A percentile compares a stretch with the other conserved stretches of the same genome.
Conservation (phyloP, 2,329 filamentous ascomycete species). For the Hyphodiscus sp. region DNA sequence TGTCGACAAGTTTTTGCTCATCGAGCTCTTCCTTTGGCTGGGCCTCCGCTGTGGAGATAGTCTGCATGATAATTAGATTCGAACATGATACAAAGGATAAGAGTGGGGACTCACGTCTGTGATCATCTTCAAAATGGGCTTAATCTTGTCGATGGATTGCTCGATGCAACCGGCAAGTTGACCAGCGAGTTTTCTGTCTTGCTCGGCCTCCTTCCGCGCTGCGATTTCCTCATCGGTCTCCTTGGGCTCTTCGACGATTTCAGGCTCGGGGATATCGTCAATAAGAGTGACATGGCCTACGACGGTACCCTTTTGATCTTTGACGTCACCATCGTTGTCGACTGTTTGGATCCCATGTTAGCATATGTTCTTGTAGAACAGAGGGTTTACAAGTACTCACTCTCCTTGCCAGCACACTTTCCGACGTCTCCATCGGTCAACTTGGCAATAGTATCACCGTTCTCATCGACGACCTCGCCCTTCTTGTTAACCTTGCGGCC, state of each 20-base stretch:
- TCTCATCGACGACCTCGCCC: conserved; percentile 51
- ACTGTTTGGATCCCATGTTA: conserved; percentile 26
- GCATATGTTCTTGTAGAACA: no score
- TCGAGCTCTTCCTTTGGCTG: conserved; percentile 82
- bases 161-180: conserved; percentile 69
- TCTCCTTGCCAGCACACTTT: conserved; percentile 60
- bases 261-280: conserved; percentile 44
- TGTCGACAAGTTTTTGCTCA: conserved; percentile 79
- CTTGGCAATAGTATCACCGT: conserved; percentile 57
- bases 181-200: conserved; percentile 69
- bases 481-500: conserved; percentile 52
- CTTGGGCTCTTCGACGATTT: conserved; percentile 39
- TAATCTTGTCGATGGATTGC: conserved; percentile 75
- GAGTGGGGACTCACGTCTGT: conserved; percentile 51
- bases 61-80: conserved; percentile 36
- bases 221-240: conserved; percentile 55
- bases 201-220: conserved; percentile 48
- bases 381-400: no score
- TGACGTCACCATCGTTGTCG: conserved; percentile 64
- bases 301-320: conserved; percentile 60
- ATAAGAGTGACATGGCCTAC: conserved; percentile 64
- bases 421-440: conserved; percentile 61
- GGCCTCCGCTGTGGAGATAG: conserved; percentile 73
- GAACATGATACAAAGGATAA: conserved; percentile 20
- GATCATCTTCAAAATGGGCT: conserved; percentile 82